A percentile compares a stretch with the other conserved stretches of the same genome.
Evolutionary conservation across 352 stramenopile genomes (phyloP).

Genomic region (Phytophthora gonapodyides): DNA sequence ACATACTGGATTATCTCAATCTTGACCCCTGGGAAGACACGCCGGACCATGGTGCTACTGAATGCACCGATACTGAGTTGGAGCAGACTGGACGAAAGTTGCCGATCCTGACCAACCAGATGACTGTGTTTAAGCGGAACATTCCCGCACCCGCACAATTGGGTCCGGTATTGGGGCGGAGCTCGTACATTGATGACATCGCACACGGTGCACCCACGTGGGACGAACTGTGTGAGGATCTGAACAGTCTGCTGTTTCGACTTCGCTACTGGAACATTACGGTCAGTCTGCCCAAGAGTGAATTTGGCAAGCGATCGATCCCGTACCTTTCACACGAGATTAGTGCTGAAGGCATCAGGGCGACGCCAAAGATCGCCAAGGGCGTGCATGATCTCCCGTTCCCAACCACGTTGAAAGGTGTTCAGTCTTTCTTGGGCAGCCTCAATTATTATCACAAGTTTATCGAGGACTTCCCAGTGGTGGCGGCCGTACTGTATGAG

Average conservation of each 20-base stretch:
- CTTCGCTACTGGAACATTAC: constrained; percentile 24
- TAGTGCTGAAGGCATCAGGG: too few relatives aligned
- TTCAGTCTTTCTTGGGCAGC: too few relatives aligned
- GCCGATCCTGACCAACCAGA: not conserved
- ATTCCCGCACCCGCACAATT: not conserved
- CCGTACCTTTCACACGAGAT: not conserved
- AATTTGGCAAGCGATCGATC: constrained; percentile 19
- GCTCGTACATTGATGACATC: constrained; percentile 38
- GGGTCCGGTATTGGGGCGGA: constrained; percentile 5
- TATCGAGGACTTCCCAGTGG: too few relatives aligned
- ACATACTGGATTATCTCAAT: not conserved
- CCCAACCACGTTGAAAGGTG: too few relatives aligned
- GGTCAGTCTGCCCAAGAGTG: constrained; percentile 31
- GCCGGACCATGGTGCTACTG: too few relatives aligned
- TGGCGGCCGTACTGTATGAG: too few relatives aligned
- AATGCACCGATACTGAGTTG: too few relatives aligned
- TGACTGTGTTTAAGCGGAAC: not conserved
- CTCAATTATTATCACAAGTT: too few relatives aligned
- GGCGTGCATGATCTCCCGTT: too few relatives aligned
- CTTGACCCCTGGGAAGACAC: not conserved
- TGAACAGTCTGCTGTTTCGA: constrained; percentile 16
- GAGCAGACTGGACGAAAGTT: not conserved
- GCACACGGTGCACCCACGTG: constrained; percentile 14
- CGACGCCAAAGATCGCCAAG: too few relatives aligned
- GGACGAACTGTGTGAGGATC: constrained; percentile 13